A percentile compares a stretch with the other conserved stretches of the same genome.
Evolutionary conservation across 2,329 filamentous ascomycete genomes (phyloP).

Genomic region (Biscogniauxia sp.): DNA sequence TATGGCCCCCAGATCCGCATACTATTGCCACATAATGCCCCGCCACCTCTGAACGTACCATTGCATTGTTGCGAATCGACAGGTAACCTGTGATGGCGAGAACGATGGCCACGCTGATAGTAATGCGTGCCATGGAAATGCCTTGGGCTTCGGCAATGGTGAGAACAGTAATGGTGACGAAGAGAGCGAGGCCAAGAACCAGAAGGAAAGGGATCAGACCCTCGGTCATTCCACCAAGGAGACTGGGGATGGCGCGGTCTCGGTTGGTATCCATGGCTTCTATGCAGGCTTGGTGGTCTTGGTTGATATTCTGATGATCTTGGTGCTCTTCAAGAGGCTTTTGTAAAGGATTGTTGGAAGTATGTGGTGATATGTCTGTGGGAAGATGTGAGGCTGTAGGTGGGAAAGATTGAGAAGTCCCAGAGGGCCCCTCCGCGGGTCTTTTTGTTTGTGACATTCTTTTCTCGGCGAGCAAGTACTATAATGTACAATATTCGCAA

Average conservation of each 20-base stretch:
- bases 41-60: constrained; percentile 12
- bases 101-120: constrained; percentile 5
- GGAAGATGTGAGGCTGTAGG: background rate
- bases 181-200: background rate
- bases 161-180: constrained; percentile 1
- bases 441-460: background rate
- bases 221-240: constrained; percentile 4
- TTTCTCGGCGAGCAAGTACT: background rate
- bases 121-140: background rate
- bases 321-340: constrained; percentile 1
- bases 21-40: constrained; percentile 67
- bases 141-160: background rate
- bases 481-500: background rate
- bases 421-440: background rate
- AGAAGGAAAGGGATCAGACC: background rate
- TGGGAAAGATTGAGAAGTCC: background rate
- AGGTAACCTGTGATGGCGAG: background rate
- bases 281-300: constrained; percentile 15
- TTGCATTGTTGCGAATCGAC: background rate
- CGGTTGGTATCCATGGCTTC: constrained; percentile 18
- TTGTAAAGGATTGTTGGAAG: background rate
- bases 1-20: constrained; percentile 91
- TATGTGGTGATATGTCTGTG: background rate
- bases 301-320: constrained; percentile 5
- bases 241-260: constrained; percentile 5